Percentiles rank a stretch among this genome's conserved stretches.
phyloP scores from a whole-genome alignment of 441 rosid species.

The Euphorbia schlechtendalii region DNA sequence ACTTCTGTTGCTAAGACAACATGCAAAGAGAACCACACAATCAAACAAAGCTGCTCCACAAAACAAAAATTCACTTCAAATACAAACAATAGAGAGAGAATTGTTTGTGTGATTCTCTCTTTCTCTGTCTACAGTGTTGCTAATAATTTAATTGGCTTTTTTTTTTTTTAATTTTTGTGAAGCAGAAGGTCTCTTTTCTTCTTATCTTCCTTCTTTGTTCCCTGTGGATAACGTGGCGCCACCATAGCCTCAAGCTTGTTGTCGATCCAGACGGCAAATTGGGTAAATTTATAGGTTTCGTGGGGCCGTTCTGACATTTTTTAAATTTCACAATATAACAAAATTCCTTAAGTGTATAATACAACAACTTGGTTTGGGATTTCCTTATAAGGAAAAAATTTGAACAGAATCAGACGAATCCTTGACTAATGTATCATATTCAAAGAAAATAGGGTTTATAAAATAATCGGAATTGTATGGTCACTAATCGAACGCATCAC shows the following conservation, averaged over 20 bases:
- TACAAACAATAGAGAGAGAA: slow-evolving; percentile 9
- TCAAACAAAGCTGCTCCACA: slow-evolving; percentile 17
- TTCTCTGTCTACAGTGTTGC: slow-evolving; percentile 9
- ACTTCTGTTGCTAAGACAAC: no score
- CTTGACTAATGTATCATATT: not conserved
- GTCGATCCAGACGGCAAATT: slow-evolving; percentile 13
- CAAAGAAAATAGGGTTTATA: not conserved
- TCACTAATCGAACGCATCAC: not conserved
- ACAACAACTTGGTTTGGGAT: not conserved
- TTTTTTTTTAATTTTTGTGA: no score
- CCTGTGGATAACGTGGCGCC: slow-evolving; percentile 47
- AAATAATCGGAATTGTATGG: slow-evolving; percentile 2
- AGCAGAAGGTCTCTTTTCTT: slow-evolving; percentile 19
- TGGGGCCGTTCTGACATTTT: slow-evolving; percentile 27
- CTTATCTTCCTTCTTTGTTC: slow-evolving; percentile 51
- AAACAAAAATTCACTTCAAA: slow-evolving; percentile 22
- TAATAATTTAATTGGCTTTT: slow-evolving; percentile 6
- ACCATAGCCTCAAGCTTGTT: slow-evolving; percentile 30
- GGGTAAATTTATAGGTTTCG: slow-evolving; percentile 12
- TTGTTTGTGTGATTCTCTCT: no score
- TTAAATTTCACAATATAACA: slow-evolving; percentile 6
- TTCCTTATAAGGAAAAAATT: not conserved
- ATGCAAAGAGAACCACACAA: slow-evolving; percentile 71
- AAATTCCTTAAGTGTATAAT: not conserved
- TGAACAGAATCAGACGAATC: not conserved